Base-by-base conservation (phyloP, 225 moss, liverwort and hornwort genomes). In the Polytrichum formosum region DNA sequence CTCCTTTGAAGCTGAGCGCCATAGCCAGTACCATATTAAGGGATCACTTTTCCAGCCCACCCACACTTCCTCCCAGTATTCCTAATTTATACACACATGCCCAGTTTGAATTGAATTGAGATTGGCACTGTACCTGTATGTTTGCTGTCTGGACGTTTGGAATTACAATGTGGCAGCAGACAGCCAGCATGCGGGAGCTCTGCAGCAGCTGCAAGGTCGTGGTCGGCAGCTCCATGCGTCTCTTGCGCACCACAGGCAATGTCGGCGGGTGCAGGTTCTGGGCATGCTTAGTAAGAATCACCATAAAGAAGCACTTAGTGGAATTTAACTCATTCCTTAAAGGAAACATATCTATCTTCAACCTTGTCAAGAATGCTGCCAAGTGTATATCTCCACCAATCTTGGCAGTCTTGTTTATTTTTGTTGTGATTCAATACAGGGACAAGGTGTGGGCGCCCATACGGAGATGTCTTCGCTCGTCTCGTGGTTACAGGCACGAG, bases 401-500 rank as follows among this genome's bases (percentile, higher is more conserved):
- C 13, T 46, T 46, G 46, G 46, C 13, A 3, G 46, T 37, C 37
- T 37, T 10, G 10, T 30, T 61, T 67, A 53, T 64, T n/a, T 33
- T 16, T 1, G 31, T 61, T 67, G 53, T 5, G 54, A 69, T 54
- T 53, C 53, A 8, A 61, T 65, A 27, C 72, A 81, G 79, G 78
- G 72, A 77, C 72, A 67, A 33, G 37, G 74, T 28, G 76, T 16
- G 17, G 65, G 20, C 17, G 18, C 7, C 25, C 55, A 33, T 9
- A 7, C 77, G 7, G 76, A 79, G 63, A 74, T 81, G 27, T 69
- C 85, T 27, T 37, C 81, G 16, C 78, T 85, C n/a, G 54, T 85
- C 27, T 71, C 79, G 26, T 82, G 85, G 85, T 69, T 85, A 27
- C 79, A 85, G 62, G 70, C 73, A 67, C 81, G 75, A 56, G 81